These are phyloP conservation scores for Colletotrichum noveboracense DNA, from an alignment of 2,329 filamentous ascomycete genomes.

Conservation along the genomic window DNA sequence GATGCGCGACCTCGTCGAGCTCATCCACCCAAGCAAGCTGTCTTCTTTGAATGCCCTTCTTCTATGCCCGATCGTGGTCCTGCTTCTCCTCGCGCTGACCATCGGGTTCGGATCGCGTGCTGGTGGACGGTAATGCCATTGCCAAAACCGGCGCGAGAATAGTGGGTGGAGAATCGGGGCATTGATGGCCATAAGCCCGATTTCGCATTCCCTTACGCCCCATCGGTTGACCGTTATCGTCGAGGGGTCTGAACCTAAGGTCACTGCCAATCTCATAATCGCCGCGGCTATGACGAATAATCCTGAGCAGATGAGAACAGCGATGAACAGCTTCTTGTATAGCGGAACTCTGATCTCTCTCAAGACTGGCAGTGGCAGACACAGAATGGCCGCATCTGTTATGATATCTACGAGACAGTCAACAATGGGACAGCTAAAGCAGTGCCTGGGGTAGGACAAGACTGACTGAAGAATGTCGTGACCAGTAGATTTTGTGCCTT, in stretches of 20 bases:
- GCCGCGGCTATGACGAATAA: conserved; percentile 10
- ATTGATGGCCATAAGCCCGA: conserved; percentile 5
- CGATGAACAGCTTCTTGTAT: conserved; percentile 9
- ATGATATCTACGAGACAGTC: neutral
- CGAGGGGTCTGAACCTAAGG: conserved; percentile 4
- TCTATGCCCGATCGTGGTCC: neutral
- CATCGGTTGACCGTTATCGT: conserved; percentile 8
- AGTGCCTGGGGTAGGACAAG: rapidly evolving
- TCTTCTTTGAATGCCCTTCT: neutral
- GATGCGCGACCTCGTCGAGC: neutral
- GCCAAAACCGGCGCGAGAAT: conserved; percentile 3
- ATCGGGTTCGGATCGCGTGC: neutral
- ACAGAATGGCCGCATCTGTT: conserved; percentile 6
- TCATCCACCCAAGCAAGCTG: neutral
- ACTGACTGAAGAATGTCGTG: conserved; percentile 22
- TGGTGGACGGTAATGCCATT: conserved; percentile 10
- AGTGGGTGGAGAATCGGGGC: neutral
- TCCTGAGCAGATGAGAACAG: neutral
- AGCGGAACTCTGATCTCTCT: neutral
- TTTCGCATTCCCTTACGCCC: conserved; percentile 8
- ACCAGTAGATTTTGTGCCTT: conserved; percentile 27
- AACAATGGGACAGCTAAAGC: neutral
- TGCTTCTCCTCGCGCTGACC: neutral
- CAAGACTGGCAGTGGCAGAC: neutral
- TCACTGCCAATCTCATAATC: conserved; percentile 2